Evolutionary conservation across 352 stramenopile species (phyloP).

Genomic region (Phytophthora podocarpi): DNA sequence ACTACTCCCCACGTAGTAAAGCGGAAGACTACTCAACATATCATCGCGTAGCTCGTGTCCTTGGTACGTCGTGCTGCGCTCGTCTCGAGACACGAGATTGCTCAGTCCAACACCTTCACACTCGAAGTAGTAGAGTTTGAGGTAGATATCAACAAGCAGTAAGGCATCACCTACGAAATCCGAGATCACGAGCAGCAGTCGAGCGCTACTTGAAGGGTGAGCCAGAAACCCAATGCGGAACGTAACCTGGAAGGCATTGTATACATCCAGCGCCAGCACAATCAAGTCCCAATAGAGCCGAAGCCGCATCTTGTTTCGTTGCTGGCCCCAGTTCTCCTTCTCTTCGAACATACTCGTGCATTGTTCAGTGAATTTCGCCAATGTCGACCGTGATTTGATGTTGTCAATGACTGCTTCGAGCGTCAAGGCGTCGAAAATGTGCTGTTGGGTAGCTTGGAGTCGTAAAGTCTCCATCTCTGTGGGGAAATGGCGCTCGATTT

Average conservation of each 20-base stretch:
- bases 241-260: slow-evolving; percentile 72
- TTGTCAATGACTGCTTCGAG: slow-evolving; percentile 62
- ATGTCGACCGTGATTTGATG: slow-evolving; percentile 39
- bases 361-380: slow-evolving; percentile 57
- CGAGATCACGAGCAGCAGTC: slow-evolving; percentile 34
- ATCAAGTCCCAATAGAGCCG: slow-evolving; percentile 71
- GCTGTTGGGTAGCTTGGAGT: slow-evolving; percentile 46
- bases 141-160: slow-evolving; percentile 57
- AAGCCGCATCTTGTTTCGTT: slow-evolving; percentile 55
- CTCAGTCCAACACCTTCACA: slow-evolving; percentile 53
- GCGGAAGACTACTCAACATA: slow-evolving; percentile 48
- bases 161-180: slow-evolving; percentile 55
- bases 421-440: slow-evolving; percentile 50
- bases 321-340: slow-evolving; percentile 49
- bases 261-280: slow-evolving; percentile 55
- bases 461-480: slow-evolving; percentile 46
- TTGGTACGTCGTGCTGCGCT: slow-evolving; percentile 51
- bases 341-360: slow-evolving; percentile 70
- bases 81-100: slow-evolving; percentile 56
- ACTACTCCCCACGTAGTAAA: slow-evolving; percentile 70
- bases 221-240: slow-evolving; percentile 75
- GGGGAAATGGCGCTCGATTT: slow-evolving; percentile 56
- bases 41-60: slow-evolving; percentile 47
- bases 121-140: slow-evolving; percentile 83
- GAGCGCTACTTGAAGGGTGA: slow-evolving; percentile 21